Evolutionary conservation across 352 stramenopile genomes (phyloP).

Genomic region (Phytophthora parvispora): DNA sequence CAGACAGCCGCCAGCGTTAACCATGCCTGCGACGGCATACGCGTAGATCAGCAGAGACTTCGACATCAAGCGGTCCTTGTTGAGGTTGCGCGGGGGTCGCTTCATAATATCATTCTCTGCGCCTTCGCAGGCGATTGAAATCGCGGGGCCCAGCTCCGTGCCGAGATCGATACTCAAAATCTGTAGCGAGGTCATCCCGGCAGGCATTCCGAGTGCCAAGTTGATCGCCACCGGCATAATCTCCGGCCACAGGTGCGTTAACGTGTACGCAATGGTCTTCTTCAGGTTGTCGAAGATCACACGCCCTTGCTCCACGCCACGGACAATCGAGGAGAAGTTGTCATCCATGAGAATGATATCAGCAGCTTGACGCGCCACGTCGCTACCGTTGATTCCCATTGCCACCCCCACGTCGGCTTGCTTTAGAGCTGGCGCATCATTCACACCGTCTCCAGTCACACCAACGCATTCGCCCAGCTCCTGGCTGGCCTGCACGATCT

Average conservation of each 20-base stretch:
- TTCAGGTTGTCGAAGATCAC: constrained; percentile 93
- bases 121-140: constrained; percentile 91
- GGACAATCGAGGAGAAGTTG: constrained; percentile 97
- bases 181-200: constrained; percentile 88
- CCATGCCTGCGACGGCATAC: constrained; percentile 88
- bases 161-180: constrained; percentile 92
- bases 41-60: constrained; percentile 82
- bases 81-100: constrained; percentile 72
- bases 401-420: constrained; percentile 96
- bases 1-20: constrained; percentile 68
- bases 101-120: constrained; percentile 85
- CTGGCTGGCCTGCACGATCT: constrained; percentile 33
- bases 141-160: constrained; percentile 91
- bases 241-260: constrained; percentile 91
- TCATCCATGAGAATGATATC: constrained; percentile 98
- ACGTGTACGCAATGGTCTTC: constrained; percentile 93
- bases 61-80: constrained; percentile 84
- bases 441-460: constrained; percentile 84
- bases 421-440: constrained; percentile 72
- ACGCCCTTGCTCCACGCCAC: constrained; percentile 59
- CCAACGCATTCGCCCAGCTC: constrained; percentile 57
- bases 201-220: constrained; percentile 84
- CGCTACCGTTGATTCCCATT: constrained; percentile 96
- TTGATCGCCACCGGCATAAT: constrained; percentile 71
- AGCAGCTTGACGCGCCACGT: constrained; percentile 92